Evolutionary conservation across 257 asterid genomes (phyloP).

Genomic region (Solanum medicagineum): DNA sequence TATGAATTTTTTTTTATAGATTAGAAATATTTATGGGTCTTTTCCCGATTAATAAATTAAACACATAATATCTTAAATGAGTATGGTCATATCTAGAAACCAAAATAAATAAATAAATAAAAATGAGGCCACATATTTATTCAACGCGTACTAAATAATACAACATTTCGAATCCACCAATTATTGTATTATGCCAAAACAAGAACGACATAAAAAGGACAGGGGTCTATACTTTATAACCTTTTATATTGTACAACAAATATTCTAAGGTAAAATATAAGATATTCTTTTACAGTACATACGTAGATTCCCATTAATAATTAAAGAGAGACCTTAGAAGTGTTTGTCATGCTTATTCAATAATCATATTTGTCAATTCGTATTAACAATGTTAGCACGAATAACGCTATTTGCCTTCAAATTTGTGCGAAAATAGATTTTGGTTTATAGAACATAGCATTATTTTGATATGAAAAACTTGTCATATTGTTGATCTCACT

Average conservation of each 20-base stretch:
- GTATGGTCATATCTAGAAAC: background rate
- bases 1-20: too few relatives aligned
- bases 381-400: background rate
- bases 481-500: too few relatives aligned
- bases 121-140: background rate
- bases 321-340: background rate
- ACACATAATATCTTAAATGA: background rate
- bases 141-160: background rate
- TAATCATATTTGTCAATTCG: background rate
- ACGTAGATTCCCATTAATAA: background rate
- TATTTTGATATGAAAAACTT: background rate
- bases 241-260: background rate
- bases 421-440: background rate
- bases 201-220: background rate
- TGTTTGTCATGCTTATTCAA: background rate
- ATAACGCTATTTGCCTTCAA: background rate
- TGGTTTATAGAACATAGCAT: background rate
- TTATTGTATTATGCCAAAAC: background rate
- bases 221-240: background rate
- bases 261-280: background rate
- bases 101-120: background rate
- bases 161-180: background rate
- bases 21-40: too few relatives aligned
- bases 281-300: background rate
- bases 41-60: background rate